Evolutionary conservation across 257 asterid species (phyloP).

Genomic region (Solanum virginianum): DNA sequence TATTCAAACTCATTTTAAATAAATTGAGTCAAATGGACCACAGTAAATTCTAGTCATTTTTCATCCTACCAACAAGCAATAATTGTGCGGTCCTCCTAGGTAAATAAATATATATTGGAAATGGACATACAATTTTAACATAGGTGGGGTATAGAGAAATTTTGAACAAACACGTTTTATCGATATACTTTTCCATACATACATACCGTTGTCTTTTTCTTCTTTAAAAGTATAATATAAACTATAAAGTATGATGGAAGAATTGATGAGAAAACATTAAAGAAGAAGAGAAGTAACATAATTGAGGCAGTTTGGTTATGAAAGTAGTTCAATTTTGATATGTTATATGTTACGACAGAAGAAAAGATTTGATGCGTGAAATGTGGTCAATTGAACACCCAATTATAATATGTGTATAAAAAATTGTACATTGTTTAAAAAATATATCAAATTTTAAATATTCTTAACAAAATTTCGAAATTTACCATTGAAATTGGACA

Average conservation of each 20-base stretch:
- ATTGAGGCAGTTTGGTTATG: background rate
- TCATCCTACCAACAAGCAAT: background rate
- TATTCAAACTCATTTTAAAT: background rate
- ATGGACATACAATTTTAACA: background rate
- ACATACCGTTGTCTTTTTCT: background rate
- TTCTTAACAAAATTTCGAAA: background rate
- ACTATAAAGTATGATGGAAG: background rate
- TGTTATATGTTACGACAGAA: background rate
- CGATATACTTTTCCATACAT: background rate
- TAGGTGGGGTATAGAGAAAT: background rate
- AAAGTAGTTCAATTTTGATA: background rate
- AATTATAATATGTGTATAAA: background rate
- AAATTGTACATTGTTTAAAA: background rate
- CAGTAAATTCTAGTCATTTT: background rate
- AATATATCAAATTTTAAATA: too few relatives aligned
- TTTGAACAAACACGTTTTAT: background rate
- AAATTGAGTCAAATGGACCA: background rate
- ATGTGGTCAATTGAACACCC: too few relatives aligned
- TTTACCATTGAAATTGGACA: background rate
- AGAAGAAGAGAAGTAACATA: background rate
- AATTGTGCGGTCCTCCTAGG: background rate
- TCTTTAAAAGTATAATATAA: background rate
- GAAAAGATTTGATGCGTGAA: background rate
- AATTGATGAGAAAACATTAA: background rate
- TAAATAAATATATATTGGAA: background rate